Conservation (phyloP, 768 basidiomycete species). For the Lactarius quietus region DNA sequence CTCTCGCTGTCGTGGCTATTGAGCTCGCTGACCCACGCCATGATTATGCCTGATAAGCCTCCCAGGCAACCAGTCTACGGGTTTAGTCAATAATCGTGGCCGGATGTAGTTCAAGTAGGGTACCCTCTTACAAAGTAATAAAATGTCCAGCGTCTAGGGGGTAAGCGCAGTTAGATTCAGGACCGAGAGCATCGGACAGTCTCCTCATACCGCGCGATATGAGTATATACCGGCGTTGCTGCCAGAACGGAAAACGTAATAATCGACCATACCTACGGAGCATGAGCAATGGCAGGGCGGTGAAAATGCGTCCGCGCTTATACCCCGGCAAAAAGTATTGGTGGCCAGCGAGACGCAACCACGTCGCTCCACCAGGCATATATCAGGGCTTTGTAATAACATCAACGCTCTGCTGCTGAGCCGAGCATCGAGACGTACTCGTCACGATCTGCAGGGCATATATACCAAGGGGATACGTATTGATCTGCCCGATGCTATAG, state of each 20-base stretch:
- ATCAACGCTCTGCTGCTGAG: neutral
- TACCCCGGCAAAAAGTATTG: constrained; percentile 39
- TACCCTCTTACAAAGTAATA: constrained; percentile 34
- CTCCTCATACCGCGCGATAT: constrained; percentile 33
- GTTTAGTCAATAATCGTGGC: neutral
- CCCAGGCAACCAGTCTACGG: constrained; percentile 32
- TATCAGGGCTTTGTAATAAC: constrained; percentile 28
- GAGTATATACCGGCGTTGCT: constrained; percentile 34
- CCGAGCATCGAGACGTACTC: constrained; percentile 26
- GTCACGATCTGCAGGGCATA: constrained; percentile 35
- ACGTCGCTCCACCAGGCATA: constrained; percentile 41
- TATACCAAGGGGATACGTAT: constrained; percentile 38
- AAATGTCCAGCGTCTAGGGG: constrained; percentile 35
- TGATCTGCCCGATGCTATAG: constrained; percentile 39
- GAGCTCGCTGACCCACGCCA: constrained; percentile 41
- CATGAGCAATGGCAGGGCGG: neutral
- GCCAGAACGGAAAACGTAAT: constrained; percentile 35
- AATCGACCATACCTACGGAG: constrained; percentile 34
- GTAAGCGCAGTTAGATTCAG: neutral
- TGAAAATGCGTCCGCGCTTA: constrained; percentile 16
- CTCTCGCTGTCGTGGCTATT: constrained; percentile 38
- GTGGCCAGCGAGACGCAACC: constrained; percentile 37
- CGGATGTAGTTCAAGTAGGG: neutral
- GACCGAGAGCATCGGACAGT: neutral
- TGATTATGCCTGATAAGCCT: constrained; percentile 36